Evolutionary conservation across 2,329 filamentous ascomycete species (phyloP).

Genomic region (Aspergillus sp.): DNA sequence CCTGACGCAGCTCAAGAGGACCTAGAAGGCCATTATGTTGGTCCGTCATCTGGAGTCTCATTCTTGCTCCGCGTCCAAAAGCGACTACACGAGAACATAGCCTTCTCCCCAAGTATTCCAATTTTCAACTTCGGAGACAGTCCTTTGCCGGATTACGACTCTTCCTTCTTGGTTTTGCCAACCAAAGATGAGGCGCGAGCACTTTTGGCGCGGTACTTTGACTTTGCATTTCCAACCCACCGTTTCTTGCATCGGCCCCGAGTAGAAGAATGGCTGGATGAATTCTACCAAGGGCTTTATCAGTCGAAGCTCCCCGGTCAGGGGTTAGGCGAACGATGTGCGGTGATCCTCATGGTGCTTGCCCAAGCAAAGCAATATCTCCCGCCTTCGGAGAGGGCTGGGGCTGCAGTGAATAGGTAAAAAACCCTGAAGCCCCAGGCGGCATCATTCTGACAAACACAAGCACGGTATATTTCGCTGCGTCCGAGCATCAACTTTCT

Average conservation of each 20-base stretch:
- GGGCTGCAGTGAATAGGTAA: constrained; percentile 9
- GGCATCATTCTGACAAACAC: not conserved
- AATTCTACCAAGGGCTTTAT: constrained; percentile 13
- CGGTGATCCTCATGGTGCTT: constrained; percentile 54
- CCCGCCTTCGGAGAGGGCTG: constrained; percentile 19
- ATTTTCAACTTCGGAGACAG: constrained; percentile 20
- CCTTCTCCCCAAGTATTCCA: constrained; percentile 9
- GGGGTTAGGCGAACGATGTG: constrained; percentile 30
- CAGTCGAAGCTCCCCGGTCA: constrained; percentile 1
- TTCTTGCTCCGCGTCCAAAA: constrained; percentile 17
- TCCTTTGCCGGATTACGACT: constrained; percentile 11
- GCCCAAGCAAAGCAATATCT: constrained; percentile 51
- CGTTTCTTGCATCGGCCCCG: constrained; percentile 18
- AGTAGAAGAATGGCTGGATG: constrained; percentile 16
- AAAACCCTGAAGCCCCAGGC: not conserved
- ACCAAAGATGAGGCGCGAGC: constrained; percentile 9
- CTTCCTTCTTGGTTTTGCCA: constrained; percentile 13
- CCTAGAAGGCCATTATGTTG: constrained; percentile 18
- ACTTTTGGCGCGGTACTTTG: constrained; percentile 17
- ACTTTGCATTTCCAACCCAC: constrained; percentile 21
- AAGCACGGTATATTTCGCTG: constrained; percentile 19
- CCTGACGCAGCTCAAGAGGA: constrained; percentile 17
- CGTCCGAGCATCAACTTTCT: constrained; percentile 30
- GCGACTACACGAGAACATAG: constrained; percentile 12
- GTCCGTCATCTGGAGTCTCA: constrained; percentile 14